Conservation (phyloP, 2,329 filamentous ascomycete genomes). For the Cladosporium austrohemisphaericum region DNA sequence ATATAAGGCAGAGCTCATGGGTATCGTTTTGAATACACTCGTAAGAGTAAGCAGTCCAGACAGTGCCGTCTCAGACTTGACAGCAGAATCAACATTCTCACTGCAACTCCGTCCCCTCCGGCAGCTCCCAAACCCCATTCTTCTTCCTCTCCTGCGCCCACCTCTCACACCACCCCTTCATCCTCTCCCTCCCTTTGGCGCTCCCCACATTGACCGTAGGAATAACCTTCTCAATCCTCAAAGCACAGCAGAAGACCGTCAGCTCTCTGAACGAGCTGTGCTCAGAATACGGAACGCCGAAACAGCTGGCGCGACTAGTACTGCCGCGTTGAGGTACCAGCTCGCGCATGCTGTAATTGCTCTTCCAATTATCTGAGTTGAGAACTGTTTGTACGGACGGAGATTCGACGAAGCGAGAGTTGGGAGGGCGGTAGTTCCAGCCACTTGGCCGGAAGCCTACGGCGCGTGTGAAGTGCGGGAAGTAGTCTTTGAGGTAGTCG, state of each 20-base stretch:
- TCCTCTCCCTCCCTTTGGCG: slow-evolving; percentile 59
- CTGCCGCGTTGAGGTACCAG: slow-evolving; percentile 79
- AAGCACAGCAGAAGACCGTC: slow-evolving; percentile 83
- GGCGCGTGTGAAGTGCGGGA: slow-evolving; percentile 76
- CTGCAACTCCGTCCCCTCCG: slow-evolving; percentile 21
- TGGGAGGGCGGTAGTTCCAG: slow-evolving; percentile 83
- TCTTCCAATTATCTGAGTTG: slow-evolving; percentile 69
- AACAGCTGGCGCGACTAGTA: slow-evolving; percentile 77
- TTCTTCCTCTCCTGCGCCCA: slow-evolving; percentile 62
- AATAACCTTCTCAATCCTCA: slow-evolving; percentile 84
- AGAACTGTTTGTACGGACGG: slow-evolving; percentile 63
- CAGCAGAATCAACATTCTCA: neutral
- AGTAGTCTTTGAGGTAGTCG: slow-evolving; percentile 79
- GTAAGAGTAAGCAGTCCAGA: too few species aligned
- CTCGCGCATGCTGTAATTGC: slow-evolving; percentile 66
- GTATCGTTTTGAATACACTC: too few species aligned
- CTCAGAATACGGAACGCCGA: slow-evolving; percentile 92
- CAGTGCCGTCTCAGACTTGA: too few species aligned
- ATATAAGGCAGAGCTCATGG: too few species aligned
- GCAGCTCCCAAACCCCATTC: slow-evolving; percentile 53
- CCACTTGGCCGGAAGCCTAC: slow-evolving; percentile 90
- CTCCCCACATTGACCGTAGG: slow-evolving; percentile 87
- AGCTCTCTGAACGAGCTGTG: slow-evolving; percentile 93
- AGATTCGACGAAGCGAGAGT: slow-evolving; percentile 58
- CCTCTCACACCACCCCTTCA: slow-evolving; percentile 63